Evolutionary conservation across 2,329 filamentous ascomycete genomes (phyloP), one percentile per base, ranked within the genome.

Genomic region (Arachnomyces sp.): DNA sequence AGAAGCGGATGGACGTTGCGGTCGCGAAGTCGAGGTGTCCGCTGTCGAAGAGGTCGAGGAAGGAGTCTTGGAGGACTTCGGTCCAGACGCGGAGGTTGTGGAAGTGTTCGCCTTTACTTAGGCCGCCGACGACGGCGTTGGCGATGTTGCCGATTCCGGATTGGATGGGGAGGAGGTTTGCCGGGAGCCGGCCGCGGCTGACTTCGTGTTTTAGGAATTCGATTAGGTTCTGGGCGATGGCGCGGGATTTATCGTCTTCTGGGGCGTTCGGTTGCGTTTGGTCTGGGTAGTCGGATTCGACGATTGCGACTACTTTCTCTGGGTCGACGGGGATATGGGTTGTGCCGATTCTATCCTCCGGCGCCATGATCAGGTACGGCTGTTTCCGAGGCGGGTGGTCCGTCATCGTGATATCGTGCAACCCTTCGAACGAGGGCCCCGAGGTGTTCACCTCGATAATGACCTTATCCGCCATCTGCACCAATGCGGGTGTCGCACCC

Each of bases 391-490:
- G 87, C 13, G 87, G 87, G 8, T 89, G 68, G 50, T 92, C 83
- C n/a, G 82, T 86, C 74, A 89, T 82, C 46, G 84, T 88, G 59
- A 94, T 93, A 56, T 94, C 88, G 71, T 94, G 87, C 13, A 94
- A 75, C 38, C 86, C 88, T 61, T 92, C 82, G 56, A 94, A 89
- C 32, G 79, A 86, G 4, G 87, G 87, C 37, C 84, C 77, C 1
- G 86, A 71, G 0, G 88, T 94, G 71, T 94, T 94, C 65, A 94
- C 83, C 68, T 94, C 87, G 56, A 94, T 85, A 56, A 94, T 87
- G 65, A 94, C 74, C 70, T 94, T 94, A 60, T 94, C 85, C 38
- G 87, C 85, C 77, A 93, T 86, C 65, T 94, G 86, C 36, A 94
- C 74, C 39, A 94, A 73, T 62, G 94, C 87, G 3, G 87, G 87